phyloP scores from a whole-genome alignment of 805 yeast species.

The Ogataea wickerhamii region DNA sequence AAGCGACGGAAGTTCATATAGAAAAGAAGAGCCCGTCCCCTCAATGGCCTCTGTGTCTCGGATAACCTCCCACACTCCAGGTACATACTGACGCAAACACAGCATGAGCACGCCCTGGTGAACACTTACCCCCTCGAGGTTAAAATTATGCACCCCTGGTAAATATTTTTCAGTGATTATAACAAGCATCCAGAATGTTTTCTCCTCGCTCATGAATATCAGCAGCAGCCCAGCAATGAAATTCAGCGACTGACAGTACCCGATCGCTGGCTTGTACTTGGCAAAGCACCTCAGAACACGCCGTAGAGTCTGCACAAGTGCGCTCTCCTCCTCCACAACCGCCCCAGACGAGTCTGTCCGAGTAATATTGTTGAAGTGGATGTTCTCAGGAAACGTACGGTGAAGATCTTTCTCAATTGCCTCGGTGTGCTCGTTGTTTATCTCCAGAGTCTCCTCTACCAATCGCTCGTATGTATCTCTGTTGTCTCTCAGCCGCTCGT shows the following conservation, averaged over 20 bases:
- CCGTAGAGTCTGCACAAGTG: constrained; percentile 66
- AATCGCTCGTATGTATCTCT: constrained; percentile 71
- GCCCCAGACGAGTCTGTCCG: constrained; percentile 8
- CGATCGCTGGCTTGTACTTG: constrained; percentile 80
- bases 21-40: constrained; percentile 39
- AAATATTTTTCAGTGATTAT: constrained; percentile 79
- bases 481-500: constrained; percentile 55
- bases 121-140: constrained; percentile 88
- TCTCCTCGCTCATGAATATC: constrained; percentile 84
- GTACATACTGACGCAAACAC: constrained; percentile 78
- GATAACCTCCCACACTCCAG: constrained; percentile 66
- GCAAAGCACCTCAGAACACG: constrained; percentile 83
- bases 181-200: constrained; percentile 93
- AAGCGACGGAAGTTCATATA: constrained; percentile 80
- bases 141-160: constrained; percentile 88
- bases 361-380: constrained; percentile 57
- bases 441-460: constrained; percentile 50
- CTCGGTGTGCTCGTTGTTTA: constrained; percentile 70
- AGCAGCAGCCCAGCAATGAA: constrained; percentile 85
- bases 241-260: constrained; percentile 94
- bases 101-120: constrained; percentile 94
- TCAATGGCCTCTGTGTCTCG: constrained; percentile 26
- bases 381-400: constrained; percentile 93
- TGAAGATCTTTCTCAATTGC: constrained; percentile 91
- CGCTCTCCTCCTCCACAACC: constrained; percentile 46